phyloP scores from a whole-genome alignment of 148 eudicot species.

The Silene conica region DNA sequence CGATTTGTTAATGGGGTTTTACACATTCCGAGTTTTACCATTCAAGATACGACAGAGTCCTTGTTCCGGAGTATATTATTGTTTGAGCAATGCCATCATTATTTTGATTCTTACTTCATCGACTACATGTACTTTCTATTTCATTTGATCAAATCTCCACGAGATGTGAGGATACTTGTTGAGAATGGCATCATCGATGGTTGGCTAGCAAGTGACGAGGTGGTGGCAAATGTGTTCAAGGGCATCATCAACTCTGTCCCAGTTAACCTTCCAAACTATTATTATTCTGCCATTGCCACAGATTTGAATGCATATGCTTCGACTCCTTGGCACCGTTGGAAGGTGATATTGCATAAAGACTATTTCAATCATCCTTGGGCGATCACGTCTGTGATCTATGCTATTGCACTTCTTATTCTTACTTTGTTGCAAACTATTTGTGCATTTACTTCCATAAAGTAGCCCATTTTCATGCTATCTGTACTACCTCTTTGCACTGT shows the following conservation, averaged over 20 bases:
- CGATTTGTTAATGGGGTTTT: conserved; percentile 14
- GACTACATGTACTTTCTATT: conserved; percentile 23
- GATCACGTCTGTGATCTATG: conserved; percentile 19
- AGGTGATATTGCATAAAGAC: conserved; percentile 13
- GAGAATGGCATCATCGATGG: conserved; percentile 21
- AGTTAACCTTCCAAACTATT: not conserved
- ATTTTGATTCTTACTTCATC: conserved; percentile 22
- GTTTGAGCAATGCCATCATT: conserved; percentile 23
- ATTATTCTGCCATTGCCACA: conserved; percentile 3
- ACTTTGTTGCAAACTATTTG: conserved; percentile 17
- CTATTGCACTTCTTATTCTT: conserved; percentile 22
- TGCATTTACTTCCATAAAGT: not conserved
- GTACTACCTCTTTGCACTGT: no score
- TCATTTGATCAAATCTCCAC: conserved; percentile 20
- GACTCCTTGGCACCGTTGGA: conserved; percentile 15
- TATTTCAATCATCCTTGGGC: conserved; percentile 33
- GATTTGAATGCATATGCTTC: conserved; percentile 15
- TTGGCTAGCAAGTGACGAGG: conserved; percentile 19
- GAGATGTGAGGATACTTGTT: conserved; percentile 24
- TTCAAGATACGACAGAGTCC: conserved; percentile 14
- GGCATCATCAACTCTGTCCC: not conserved
- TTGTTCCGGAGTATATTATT: conserved; percentile 18
- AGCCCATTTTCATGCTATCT: no score
- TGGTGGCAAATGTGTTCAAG: conserved; percentile 21
- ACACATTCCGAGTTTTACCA: conserved; percentile 14